These are phyloP conservation scores for Stephania yunnanensis DNA, from an alignment of 164 flowering plant genomes.

Conservation along the genomic window DNA sequence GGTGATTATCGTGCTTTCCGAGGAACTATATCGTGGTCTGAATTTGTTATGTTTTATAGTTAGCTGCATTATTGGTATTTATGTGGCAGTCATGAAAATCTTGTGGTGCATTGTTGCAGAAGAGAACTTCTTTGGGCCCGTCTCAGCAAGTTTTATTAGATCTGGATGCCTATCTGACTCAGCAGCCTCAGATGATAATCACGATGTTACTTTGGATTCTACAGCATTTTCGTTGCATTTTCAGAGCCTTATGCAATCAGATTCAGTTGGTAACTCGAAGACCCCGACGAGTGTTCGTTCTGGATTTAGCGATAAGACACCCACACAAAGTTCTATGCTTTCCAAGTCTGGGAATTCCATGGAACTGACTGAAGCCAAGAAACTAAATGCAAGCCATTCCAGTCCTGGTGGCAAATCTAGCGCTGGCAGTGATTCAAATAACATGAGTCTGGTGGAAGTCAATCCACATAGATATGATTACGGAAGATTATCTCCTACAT, in stretches of 20 bases:
- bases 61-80: neutral
- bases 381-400: slow-evolving; percentile 19
- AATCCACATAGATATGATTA: slow-evolving; percentile 54
- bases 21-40: neutral
- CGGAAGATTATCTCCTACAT: slow-evolving; percentile 54
- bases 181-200: slow-evolving; percentile 54
- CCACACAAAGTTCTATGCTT: slow-evolving; percentile 22
- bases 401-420: slow-evolving; percentile 24
- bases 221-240: slow-evolving; percentile 87
- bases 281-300: slow-evolving; percentile 45
- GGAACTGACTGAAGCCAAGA: slow-evolving; percentile 50
- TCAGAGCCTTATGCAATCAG: slow-evolving; percentile 64
- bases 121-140: slow-evolving; percentile 80
- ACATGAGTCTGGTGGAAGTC: slow-evolving; percentile 72
- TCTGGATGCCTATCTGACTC: slow-evolving; percentile 66
- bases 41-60: neutral
- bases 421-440: slow-evolving; percentile 46
- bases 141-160: slow-evolving; percentile 70
- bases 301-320: slow-evolving; percentile 50
- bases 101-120: slow-evolving; percentile 34
- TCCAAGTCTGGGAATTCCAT: slow-evolving; percentile 46
- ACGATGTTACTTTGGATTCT: slow-evolving; percentile 84
- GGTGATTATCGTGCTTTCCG: neutral
- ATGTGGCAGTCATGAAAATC: neutral
- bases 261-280: slow-evolving; percentile 39